Evolutionary conservation across 2,329 filamentous ascomycete species (phyloP).

Genomic region (Scedosporium dehoogii): DNA sequence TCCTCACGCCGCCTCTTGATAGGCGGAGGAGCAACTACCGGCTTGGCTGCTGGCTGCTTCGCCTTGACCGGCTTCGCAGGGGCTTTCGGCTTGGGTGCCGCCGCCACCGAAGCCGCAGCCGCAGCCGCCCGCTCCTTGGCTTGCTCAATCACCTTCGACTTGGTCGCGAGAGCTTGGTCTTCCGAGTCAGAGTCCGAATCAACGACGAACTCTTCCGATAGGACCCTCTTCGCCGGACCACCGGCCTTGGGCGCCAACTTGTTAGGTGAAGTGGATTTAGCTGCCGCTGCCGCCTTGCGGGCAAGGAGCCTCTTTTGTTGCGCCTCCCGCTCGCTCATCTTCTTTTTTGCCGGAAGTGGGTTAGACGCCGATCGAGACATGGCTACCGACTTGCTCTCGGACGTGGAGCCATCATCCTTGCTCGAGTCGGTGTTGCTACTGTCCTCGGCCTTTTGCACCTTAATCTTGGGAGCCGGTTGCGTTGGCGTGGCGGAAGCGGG

Average conservation of each 20-base stretch:
- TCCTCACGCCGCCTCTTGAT: slow-evolving; percentile 43
- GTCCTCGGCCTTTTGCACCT: slow-evolving; percentile 41
- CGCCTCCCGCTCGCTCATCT: slow-evolving; percentile 40
- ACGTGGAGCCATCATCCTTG: slow-evolving; percentile 16
- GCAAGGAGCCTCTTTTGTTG: slow-evolving; percentile 45
- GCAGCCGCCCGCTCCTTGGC: not conserved
- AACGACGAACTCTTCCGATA: slow-evolving; percentile 46
- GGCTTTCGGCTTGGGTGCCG: slow-evolving; percentile 3
- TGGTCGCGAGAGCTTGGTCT: slow-evolving; percentile 29
- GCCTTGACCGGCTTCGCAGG: slow-evolving; percentile 10
- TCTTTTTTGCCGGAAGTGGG: slow-evolving; percentile 46
- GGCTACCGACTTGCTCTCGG: slow-evolving; percentile 19
- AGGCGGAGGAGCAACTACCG: slow-evolving; percentile 15
- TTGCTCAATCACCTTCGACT: slow-evolving; percentile 15
- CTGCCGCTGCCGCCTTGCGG: slow-evolving; percentile 3
- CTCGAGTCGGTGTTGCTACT: slow-evolving; percentile 18
- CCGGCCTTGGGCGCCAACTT: slow-evolving; percentile 18
- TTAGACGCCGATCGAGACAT: slow-evolving; percentile 43
- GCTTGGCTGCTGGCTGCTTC: slow-evolving; percentile 14
- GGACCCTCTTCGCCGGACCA: slow-evolving; percentile 16
- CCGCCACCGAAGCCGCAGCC: slow-evolving; percentile 3
- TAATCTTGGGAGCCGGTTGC: slow-evolving; percentile 30
- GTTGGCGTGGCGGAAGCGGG: slow-evolving; percentile 25
- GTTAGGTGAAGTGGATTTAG: slow-evolving; percentile 18
- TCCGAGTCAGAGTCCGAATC: slow-evolving; percentile 48